These are phyloP conservation scores for Trichoderma atrobrunneum DNA, from an alignment of 2,329 filamentous ascomycete genomes.

Conservation along the genomic window DNA sequence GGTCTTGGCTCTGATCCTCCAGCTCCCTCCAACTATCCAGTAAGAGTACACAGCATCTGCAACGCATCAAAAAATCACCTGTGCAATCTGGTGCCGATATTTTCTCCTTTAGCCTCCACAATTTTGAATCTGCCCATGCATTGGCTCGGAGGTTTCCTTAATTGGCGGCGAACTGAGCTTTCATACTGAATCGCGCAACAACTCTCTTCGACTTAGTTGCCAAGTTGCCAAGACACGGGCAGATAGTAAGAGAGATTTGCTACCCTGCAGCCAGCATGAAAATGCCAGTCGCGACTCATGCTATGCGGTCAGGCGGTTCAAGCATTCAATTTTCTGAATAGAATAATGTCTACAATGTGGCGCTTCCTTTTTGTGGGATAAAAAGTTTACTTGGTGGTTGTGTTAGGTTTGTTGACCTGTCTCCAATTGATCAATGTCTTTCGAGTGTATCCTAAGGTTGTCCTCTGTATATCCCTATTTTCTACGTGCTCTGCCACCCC, in stretches of 20 bases:
- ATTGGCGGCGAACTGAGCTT: not conserved
- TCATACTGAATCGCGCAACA: not conserved
- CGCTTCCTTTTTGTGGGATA: not conserved
- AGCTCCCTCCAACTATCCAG: not conserved
- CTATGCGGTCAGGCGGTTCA: not conserved
- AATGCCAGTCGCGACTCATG: not conserved
- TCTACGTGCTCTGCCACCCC: not conserved
- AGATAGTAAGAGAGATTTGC: not conserved
- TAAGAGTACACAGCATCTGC: not conserved
- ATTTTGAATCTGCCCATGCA: not conserved
- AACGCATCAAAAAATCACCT: not conserved
- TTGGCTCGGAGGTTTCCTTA: not conserved
- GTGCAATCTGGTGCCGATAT: not conserved
- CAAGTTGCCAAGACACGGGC: not conserved
- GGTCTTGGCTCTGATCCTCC: not conserved
- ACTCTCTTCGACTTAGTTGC: not conserved
- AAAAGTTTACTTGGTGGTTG: not conserved
- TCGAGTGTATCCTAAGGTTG: not conserved
- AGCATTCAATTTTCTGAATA: not conserved
- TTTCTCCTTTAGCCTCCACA: not conserved
- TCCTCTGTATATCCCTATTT: not conserved
- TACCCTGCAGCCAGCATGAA: not conserved
- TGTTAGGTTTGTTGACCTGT: not conserved
- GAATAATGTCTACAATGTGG: not conserved
- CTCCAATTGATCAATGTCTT: not conserved